phyloP scores from a whole-genome alignment of 805 yeast genomes.

The Ogataea allantospora region DNA sequence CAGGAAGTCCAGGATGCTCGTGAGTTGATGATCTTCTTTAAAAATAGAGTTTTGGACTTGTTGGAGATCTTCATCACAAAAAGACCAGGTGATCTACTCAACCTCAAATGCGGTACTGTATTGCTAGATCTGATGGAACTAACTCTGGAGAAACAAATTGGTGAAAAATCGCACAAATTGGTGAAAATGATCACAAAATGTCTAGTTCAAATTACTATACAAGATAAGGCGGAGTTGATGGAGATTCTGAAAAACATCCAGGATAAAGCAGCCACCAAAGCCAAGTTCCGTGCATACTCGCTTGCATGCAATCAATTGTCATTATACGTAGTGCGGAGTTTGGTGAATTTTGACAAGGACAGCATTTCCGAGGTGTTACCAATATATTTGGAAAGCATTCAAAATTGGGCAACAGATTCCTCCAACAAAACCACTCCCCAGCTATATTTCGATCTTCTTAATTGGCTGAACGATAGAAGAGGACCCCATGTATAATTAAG shows the following conservation, averaged over 20 bases:
- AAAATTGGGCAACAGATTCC: conserved; percentile 55
- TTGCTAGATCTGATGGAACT: conserved; percentile 57
- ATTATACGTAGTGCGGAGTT: conserved; percentile 58
- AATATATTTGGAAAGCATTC: conserved; percentile 54
- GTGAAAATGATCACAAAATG: conserved; percentile 61
- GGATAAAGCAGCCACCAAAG: conserved; percentile 38
- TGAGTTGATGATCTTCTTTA: conserved; percentile 75
- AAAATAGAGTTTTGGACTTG: conserved; percentile 74
- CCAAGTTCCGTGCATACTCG: conserved; percentile 48
- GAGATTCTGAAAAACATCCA: conserved; percentile 43
- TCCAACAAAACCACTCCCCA: conserved; percentile 49
- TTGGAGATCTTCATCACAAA: conserved; percentile 58
- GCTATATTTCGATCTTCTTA: conserved; percentile 73
- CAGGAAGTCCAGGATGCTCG: conserved; percentile 75
- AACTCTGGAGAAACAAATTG: conserved; percentile 69
- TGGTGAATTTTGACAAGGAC: conserved; percentile 40
- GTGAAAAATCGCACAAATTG: conserved; percentile 72
- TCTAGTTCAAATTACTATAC: conserved; percentile 24
- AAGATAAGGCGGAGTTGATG: conserved; percentile 16
- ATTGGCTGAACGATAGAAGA: conserved; percentile 64
- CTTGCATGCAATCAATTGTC: conserved; percentile 66
- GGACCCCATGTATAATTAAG: conserved; percentile 22
- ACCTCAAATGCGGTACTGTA: conserved; percentile 50
- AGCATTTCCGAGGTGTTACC: conserved; percentile 47
- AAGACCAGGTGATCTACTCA: conserved; percentile 41